Evolutionary conservation across 2,329 filamentous ascomycete genomes (phyloP), one percentile per base, ranked within the genome.

Genomic region (Cladosporium sphaerospermum): DNA sequence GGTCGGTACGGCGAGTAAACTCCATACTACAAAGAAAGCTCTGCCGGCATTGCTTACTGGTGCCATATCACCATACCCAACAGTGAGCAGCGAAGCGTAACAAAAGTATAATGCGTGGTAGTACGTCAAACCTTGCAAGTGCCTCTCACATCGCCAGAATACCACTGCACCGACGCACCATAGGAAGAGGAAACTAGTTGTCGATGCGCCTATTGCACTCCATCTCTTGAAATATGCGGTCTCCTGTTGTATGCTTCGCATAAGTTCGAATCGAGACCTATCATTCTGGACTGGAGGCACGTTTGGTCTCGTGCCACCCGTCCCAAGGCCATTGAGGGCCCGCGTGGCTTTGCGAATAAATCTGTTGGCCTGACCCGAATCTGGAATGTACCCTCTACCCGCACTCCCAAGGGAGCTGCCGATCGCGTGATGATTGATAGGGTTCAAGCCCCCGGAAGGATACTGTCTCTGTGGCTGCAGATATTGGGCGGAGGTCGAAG

Each of bases 11-110:
- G 90, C 89, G 23, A 96, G 78, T 1, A 96, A 69, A 11, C 85
- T 88, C 91, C 91, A 96, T 53, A 96, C 84, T n/a, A 96, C 88
- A 62, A 95, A 96, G 67, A 96, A 95, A 0, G 88, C 82, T 52
- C 88, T 84, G 1, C 88, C 89, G 0, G 84, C 79, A 58, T 90
- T 91, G 2, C 85, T 88, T n/a, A 83, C 75, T 0, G 89, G 89
- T 1, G 84, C 82, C 4, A 85, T 69, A 59, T 95, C 89, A 3
- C 91, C 91, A 61, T 95, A 96, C 1, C 91, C 91, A 34, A 96
- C 88, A 0, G 91, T 96, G 2, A 90, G 76, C 19, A 96, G 79
- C 2, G 84, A 85, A 33, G 89, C 83, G 67, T 93, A 96, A 60
- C 84, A 84, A 65, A 96, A 95, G 70, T 96, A 96, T 40, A 96